Evolutionary conservation across 2,329 filamentous ascomycete genomes (phyloP).

Genomic region (Paraphoma chrysanthemicola): DNA sequence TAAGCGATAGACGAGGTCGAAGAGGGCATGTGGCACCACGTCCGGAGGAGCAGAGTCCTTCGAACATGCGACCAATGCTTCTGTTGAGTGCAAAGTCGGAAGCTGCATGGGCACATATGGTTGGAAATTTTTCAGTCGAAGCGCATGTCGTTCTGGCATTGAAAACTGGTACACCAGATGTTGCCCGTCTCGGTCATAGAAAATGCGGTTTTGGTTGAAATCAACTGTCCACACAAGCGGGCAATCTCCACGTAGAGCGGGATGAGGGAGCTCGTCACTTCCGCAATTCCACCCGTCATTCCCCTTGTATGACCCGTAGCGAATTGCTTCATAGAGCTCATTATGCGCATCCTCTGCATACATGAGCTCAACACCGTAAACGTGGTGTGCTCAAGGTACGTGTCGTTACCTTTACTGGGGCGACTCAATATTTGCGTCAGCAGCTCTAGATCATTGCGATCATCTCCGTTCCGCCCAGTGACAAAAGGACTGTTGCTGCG

Average conservation of each 20-base stretch:
- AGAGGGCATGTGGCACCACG: constrained; percentile 4
- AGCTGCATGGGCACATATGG: constrained; percentile 1
- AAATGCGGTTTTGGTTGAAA: constrained; percentile 8
- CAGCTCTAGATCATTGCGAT: background rate
- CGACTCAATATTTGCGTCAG: background rate
- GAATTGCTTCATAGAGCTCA: background rate
- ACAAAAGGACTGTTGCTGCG: background rate
- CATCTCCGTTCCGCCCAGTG: background rate
- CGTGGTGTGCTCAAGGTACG: background rate
- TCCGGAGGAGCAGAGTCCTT: background rate
- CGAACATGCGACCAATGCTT: too few relatives aligned
- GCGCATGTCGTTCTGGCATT: background rate
- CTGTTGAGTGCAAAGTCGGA: background rate
- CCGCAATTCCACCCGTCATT: background rate
- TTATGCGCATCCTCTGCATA: background rate
- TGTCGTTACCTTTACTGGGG: background rate
- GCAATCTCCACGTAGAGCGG: background rate
- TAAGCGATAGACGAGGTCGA: constrained; percentile 9
- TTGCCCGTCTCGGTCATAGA: constrained; percentile 5
- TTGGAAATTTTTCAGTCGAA: background rate
- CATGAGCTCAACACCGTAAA: background rate
- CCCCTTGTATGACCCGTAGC: too few relatives aligned
- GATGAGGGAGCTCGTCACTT: background rate
- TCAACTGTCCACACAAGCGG: constrained; percentile 9
- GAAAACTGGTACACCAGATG: constrained; percentile 4